Percentiles rank a stretch among this genome's conserved stretches.
These are phyloP conservation scores for Didymellaceae sp. DNA, from an alignment of 2,329 filamentous ascomycete genomes.

Conservation along the genomic window DNA sequence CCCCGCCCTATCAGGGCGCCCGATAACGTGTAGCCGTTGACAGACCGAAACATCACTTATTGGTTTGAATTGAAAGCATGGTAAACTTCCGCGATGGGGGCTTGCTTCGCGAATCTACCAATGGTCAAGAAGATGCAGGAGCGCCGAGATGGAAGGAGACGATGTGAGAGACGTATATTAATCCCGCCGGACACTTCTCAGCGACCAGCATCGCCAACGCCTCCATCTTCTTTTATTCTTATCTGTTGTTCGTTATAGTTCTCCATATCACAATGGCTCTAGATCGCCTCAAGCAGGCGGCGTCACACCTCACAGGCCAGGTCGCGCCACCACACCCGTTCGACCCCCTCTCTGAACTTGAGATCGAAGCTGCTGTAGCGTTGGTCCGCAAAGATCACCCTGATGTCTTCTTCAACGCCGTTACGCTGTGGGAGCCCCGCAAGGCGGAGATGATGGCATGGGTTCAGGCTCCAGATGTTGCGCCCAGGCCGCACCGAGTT, in stretches of 20 bases:
- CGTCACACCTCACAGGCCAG: conserved; percentile 65
- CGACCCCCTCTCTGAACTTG: conserved; percentile 74
- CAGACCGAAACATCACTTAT: conserved; percentile 4
- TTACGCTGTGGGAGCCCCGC: conserved; percentile 82
- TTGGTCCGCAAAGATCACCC: conserved; percentile 73
- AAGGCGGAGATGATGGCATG: conserved; percentile 84
- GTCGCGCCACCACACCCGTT: conserved; percentile 70
- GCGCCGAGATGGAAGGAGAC: conserved; percentile 2
- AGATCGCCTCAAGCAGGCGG: conserved; percentile 68
- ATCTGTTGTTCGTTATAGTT: not conserved
- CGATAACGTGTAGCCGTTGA: conserved; percentile 6
- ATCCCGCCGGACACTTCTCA: conserved; percentile 9
- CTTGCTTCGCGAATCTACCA: conserved; percentile 9
- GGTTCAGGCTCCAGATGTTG: conserved; percentile 69
- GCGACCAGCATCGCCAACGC: not conserved
- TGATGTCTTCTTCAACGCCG: conserved; percentile 82
- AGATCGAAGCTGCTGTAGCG: conserved; percentile 75
- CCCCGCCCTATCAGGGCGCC: not conserved
- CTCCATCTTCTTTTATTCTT: not conserved
- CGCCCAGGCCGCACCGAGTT: conserved; percentile 70
- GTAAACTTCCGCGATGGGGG: not conserved
- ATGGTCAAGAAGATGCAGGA: not conserved
- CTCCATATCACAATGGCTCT: conserved; percentile 59
- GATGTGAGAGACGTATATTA: conserved; percentile 5
- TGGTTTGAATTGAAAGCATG: conserved; percentile 19